Evolutionary conservation across 2,329 filamentous ascomycete species (phyloP).

Genomic region (Albophoma yamanashiensis): DNA sequence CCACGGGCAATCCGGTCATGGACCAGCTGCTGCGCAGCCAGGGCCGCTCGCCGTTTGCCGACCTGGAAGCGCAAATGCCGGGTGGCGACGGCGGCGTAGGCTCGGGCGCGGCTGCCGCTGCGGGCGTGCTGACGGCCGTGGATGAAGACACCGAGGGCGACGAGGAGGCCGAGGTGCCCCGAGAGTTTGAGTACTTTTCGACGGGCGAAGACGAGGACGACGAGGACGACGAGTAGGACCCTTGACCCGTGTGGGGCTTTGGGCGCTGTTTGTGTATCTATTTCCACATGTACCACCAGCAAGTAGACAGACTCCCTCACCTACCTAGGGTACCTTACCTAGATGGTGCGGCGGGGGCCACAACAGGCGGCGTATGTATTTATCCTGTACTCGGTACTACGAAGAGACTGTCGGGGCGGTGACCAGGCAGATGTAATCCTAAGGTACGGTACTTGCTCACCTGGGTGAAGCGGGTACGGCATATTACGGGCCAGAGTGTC

Average conservation of each 20-base stretch:
- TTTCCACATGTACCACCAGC: neutral
- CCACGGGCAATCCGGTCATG: conserved; percentile 22
- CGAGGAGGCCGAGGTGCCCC: conserved; percentile 59
- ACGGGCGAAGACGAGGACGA: conserved; percentile 40
- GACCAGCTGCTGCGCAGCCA: conserved; percentile 32
- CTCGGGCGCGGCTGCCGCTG: conserved; percentile 57
- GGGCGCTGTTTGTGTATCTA: neutral
- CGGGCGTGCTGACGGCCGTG: conserved; percentile 72
- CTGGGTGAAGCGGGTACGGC: neutral
- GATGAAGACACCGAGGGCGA: conserved; percentile 73
- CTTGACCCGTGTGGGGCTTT: neutral
- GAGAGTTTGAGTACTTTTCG: conserved; percentile 70
- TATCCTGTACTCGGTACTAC: neutral
- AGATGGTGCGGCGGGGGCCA: neutral
- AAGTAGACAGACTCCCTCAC: neutral
- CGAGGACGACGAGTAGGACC: conserved; percentile 15
- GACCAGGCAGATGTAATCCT: neutral
- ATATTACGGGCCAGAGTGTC: neutral
- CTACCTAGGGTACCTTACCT: too few species aligned
- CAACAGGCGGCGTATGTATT: neutral
- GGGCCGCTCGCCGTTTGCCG: conserved; percentile 21
- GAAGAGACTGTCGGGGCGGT: neutral
- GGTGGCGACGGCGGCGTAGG: conserved; percentile 24
- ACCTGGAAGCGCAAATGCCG: conserved; percentile 16
- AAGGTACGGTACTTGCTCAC: neutral